Base-by-base conservation (phyloP, 2,329 filamentous ascomycete species). In the Mycosphaerella sp. region DNA sequence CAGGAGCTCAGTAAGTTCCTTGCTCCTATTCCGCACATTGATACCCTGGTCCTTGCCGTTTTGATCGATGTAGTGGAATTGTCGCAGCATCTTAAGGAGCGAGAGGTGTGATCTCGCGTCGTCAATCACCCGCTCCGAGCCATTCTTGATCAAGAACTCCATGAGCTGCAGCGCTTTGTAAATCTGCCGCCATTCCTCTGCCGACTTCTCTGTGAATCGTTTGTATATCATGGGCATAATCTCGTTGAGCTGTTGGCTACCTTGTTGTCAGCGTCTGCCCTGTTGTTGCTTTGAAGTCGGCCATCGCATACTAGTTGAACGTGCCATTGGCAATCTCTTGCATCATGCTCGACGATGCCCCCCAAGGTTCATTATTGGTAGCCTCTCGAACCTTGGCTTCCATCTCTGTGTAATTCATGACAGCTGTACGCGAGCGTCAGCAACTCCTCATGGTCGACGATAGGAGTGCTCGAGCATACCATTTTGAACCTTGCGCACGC, bases 191-290 rank as follows among this genome's bases (percentile, higher is more conserved):
- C 93, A 98, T 75, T 98, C 93, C 71, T 98, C 93, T 53, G 93
- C 92, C 6, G 90, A 81, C 78, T 98, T 98, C 72, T 98, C 93
- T 57, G 93, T 98, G 73, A 98, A 98, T 61, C 93, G 88, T 68
- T 95, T 93, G 78, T 98, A 98, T 69, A 98, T 95, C 89, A 98
- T 93, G 62, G 93, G 93, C 93, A 98, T 98, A 70, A 98, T 97
- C 73, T 98, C 93, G 73, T 97, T 97, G 54, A 98, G 83, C 49
- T 91, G 83, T 83, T 95, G 90, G 71, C 92, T 96, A 69, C 54
- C 41, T 14, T 41, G 34, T 14, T 17, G 53, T 59, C 43, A 54
- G 55, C 23, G 3, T 17, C 36, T n/a, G 14, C 5, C 11, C 14
- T 17, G 40, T 10, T 29, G 7, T 39, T 43, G 17, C 23, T n/a